These are phyloP conservation scores for Metschnikowia cerradonensis DNA, from an alignment of 805 yeast species.

Conservation along the genomic window DNA sequence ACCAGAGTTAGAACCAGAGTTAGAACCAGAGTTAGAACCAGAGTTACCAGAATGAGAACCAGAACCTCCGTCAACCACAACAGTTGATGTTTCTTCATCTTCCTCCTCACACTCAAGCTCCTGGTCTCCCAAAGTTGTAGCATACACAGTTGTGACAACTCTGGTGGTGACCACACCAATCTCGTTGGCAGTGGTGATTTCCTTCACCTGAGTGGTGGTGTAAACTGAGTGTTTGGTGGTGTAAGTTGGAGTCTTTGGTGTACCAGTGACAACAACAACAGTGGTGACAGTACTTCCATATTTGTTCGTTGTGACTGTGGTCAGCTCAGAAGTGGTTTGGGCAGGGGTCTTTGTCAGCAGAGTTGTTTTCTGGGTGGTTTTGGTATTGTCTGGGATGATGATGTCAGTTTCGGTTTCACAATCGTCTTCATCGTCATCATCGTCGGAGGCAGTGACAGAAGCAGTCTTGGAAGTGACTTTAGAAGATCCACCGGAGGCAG, in stretches of 20 bases:
- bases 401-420: conserved; percentile 1
- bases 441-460: background rate
- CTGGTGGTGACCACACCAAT: conserved; percentile 12
- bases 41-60: conserved; percentile 3
- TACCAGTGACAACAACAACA: conserved; percentile 2
- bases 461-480: background rate
- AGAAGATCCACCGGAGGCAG: background rate
- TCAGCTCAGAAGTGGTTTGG: background rate
- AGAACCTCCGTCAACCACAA: conserved; percentile 4
- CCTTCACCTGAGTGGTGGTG: conserved; percentile 9
- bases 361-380: background rate
- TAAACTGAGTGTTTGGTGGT: conserved; percentile 3
- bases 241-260: conserved; percentile 2
- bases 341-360: background rate
- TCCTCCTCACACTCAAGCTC: conserved; percentile 15
- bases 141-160: conserved; percentile 10
- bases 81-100: conserved; percentile 6
- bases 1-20: background rate
- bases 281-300: conserved; percentile 4
- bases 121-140: conserved; percentile 10
- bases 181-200: conserved; percentile 10
- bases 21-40: background rate
- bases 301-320: conserved; percentile 3
- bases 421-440: background rate
- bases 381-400: background rate